Base-by-base conservation (phyloP, 352 stramenopile genomes). In the Phytophthora podocarpi region DNA sequence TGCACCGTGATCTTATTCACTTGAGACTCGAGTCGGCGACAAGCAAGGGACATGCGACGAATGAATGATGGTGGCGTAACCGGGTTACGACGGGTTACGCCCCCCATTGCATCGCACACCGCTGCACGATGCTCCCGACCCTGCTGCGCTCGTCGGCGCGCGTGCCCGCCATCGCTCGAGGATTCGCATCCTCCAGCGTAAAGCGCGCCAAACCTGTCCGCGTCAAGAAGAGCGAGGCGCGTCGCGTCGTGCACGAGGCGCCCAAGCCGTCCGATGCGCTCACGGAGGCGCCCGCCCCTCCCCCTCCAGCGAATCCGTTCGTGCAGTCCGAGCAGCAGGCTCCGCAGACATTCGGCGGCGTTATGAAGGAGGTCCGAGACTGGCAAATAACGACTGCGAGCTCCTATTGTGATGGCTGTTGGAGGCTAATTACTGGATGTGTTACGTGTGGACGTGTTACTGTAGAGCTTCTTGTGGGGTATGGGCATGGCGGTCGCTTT, bases 401-500 rank as follows among this genome's bases (percentile, higher is more conserved):
- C n/a, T n/a, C n/a, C n/a, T n/a, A n/a, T n/a, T n/a, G n/a, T n/a
- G n/a, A n/a, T n/a, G n/a, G n/a, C n/a, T n/a, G n/a, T n/a, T n/a
- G n/a, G n/a, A n/a, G n/a, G n/a, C n/a, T n/a, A n/a, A n/a, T n/a
- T n/a, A n/a, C n/a, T n/a, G n/a, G n/a, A n/a, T n/a, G n/a, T n/a
- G n/a, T n/a, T n/a, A n/a, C n/a, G n/a, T n/a, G n/a, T n/a, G n/a
- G n/a, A n/a, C n/a, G n/a, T n/a, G n/a, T n/a, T n/a, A n/a, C n/a
- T 56, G 24, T 56, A 94, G 85, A 91, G 78, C 46, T 94, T 94
- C 43, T 54, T 90, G 12, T 94, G 80, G 80, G 85, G 82, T 4
- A 70, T 90, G 48, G 85, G 85, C 35, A 92, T 94, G 82, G 77
- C 85, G 2, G 51, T 91, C 2, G 85, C 77, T 23, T 94, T 94